Base-by-base conservation (phyloP, 306 rosid species). In the Glycine latifolia region DNA sequence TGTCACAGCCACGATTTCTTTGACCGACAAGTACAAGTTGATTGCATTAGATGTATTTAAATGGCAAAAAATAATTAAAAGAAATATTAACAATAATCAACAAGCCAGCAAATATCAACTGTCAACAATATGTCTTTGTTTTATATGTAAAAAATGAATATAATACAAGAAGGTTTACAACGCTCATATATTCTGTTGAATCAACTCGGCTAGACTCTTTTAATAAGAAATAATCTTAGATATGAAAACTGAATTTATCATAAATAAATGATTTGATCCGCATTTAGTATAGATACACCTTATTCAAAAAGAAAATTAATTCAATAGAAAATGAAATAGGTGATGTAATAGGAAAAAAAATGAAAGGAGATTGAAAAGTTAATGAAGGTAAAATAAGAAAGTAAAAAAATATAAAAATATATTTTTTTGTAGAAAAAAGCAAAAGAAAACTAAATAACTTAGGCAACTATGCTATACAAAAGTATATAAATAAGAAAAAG, bases 21-120 rank as follows among this genome's bases (percentile, higher is more conserved):
- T 78, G 56, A 54, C 82, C 67, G 9, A 43, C 47, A 7, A 43
- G 7, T 43, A 43, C 47, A 43, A 77, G 52, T 26, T 77, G 66
- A 15, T 37, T 35, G 50, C 43, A 50, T 65, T 16, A 39, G 31
- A 26, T 26, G 31, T 26, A 26, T 26, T 26, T 26, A 26, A 37
- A 78, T 50, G 43, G 31, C 31, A 26, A 26, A 26, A 66, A 14
- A 31, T 76, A 76, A 61, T 10, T 33, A 63, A 67, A 26, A 66
- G 53, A 31, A 9, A 67, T 17, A 71, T 66, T 58, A 53, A 15
- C 48, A 1, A 9, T 43, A 1, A 43, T 43, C 9, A 60, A 76
- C 54, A 55, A 74, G 10, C 3, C 58, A 53, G 7, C 17, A 4
- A 66, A 39, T 16, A 69, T 50, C 67, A 52, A 48, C 13, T 39